Base-by-base conservation (phyloP, 805 yeast genomes). In the Saitoella complicata region DNA sequence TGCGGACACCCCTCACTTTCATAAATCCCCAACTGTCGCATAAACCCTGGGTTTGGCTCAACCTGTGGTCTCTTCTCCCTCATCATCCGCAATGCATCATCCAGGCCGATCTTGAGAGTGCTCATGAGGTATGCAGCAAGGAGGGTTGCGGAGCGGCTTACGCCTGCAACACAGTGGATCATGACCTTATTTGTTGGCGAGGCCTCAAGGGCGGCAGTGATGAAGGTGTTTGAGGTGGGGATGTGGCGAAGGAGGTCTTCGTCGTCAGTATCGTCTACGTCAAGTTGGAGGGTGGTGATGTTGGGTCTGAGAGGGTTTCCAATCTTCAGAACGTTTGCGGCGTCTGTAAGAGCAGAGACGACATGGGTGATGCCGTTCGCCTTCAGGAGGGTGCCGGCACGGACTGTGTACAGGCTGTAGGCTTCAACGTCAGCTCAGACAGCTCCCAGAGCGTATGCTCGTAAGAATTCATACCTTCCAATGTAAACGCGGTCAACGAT, bases 51-150 rank as follows among this genome's bases (percentile, higher is more conserved):
- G 60, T 85, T 88, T 30, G 95, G 95, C 48, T 71, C 69, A 4
- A 76, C 76, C 5, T 67, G 66, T 3, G 71, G 58, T 47, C 80
- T 69, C 52, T 73, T 78, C 49, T 87, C 61, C 49, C 68, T 70
- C n/a, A 88, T 78, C 0, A 88, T 88, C 61, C 80, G 78, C 6
- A 83, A 53, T 0, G 95, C 81, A 50, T 76, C 76, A 10, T 71
- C 65, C 11, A 73, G 62, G 8, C 65, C 62, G 54, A 85, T 67
- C 1, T 74, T 69, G 58, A 80, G 68, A 42, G 86, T 65, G 57
- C 76, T 72, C 95, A 91, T 88, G 38, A 87, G 73, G 59, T 84
- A 94, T 0, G 96, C 94, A 41, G 83, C 76, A 35, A 79, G 77
- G 10, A 86, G 78, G 0, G 96, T 78, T 0, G 82, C 88, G 5